Percentiles rank a stretch among this genome's conserved stretches.
These are phyloP conservation scores for Perkinsus olseni DNA, from an alignment of 169 alveolate genomes.

Conservation along the genomic window DNA sequence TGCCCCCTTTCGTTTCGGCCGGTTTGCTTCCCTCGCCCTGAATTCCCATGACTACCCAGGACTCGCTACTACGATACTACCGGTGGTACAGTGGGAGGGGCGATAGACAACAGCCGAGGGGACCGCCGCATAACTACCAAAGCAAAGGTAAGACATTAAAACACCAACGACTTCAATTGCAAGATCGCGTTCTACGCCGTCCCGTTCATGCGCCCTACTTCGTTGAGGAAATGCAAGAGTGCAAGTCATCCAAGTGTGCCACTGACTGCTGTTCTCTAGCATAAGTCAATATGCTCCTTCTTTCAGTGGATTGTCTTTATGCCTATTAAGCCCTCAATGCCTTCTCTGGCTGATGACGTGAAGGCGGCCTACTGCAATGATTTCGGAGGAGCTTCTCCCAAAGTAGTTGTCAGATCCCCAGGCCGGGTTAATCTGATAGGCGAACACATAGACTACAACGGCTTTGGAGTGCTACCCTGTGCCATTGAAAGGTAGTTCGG, in stretches of 20 bases:
- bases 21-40: too few species aligned
- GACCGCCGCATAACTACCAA: neutral
- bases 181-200: too few species aligned
- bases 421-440: slow-evolving; percentile 73
- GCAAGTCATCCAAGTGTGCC: neutral
- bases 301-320: neutral
- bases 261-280: neutral
- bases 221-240: neutral
- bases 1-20: too few species aligned
- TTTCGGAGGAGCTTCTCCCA: neutral
- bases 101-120: neutral
- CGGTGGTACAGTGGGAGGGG: neutral
- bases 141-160: too few species aligned
- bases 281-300: too few species aligned
- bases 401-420: slow-evolving; percentile 38
- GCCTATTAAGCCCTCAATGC: neutral
- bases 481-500: slow-evolving; percentile 56
- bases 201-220: too few species aligned
- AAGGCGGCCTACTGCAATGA: neutral
- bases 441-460: slow-evolving; percentile 64
- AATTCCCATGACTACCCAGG: too few species aligned
- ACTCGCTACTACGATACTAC: neutral
- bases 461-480: slow-evolving; percentile 57
- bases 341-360: neutral
- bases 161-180: too few species aligned